phyloP scores from a whole-genome alignment of 805 yeast species.

The Candida hungchunana region DNA sequence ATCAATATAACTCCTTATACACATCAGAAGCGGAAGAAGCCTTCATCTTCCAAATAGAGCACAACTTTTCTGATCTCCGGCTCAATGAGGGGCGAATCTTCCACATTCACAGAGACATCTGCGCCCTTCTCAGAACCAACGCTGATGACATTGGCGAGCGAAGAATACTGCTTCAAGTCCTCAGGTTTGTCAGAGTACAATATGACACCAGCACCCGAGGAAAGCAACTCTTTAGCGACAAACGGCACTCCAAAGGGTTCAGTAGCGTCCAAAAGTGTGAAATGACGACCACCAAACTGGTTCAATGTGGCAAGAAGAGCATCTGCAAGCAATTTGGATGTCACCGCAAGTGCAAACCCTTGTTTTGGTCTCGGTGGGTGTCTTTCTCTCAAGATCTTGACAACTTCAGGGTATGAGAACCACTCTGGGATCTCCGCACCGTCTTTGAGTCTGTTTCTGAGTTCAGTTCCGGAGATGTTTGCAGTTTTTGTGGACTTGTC shows the following conservation, averaged over 20 bases:
- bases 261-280: conserved; percentile 42
- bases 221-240: conserved; percentile 69
- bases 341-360: conserved; percentile 77
- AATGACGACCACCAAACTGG: conserved; percentile 78
- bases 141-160: conserved; percentile 31
- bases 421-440: conserved; percentile 92
- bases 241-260: conserved; percentile 45
- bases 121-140: conserved; percentile 41
- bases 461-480: conserved; percentile 92
- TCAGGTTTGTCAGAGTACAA: conserved; percentile 36
- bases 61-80: conserved; percentile 61
- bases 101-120: conserved; percentile 53
- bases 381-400: conserved; percentile 80
- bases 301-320: conserved; percentile 89
- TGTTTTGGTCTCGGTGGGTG: conserved; percentile 90
- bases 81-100: conserved; percentile 59
- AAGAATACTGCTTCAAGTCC: conserved; percentile 4
- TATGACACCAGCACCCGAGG: conserved; percentile 91
- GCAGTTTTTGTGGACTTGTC: conserved; percentile 76
- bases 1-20: too few relatives aligned
- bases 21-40: conserved; percentile 63
- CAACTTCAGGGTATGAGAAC: conserved; percentile 98
- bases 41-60: conserved; percentile 72
- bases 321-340: conserved; percentile 62
- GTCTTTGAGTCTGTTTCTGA: conserved; percentile 79